Evolutionary conservation across 139 green algal species (phyloP).

Genomic region (Desmodesmus armatus): DNA sequence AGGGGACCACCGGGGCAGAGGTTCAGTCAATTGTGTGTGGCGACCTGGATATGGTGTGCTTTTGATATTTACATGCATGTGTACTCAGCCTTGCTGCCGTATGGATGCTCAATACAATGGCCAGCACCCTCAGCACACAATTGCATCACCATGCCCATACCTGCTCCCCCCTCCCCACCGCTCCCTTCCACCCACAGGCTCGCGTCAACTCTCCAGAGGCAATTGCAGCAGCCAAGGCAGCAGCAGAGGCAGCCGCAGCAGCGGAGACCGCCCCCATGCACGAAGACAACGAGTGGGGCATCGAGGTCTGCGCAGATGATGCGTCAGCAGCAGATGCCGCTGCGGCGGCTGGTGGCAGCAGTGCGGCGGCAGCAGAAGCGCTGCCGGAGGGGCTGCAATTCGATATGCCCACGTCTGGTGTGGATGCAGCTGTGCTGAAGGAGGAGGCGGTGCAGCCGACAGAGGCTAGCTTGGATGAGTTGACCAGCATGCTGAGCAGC

Average conservation of each 20-base stretch:
- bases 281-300: conserved; percentile 94
- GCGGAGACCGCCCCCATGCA: conserved; percentile 72
- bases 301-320: conserved; percentile 67
- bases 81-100: no score
- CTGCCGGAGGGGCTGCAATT: conserved; percentile 74
- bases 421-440: conserved; percentile 59
- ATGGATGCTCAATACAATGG: no score
- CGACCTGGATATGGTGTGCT: no score
- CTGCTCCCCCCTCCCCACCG: no score
- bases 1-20: no score
- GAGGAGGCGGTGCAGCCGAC: conserved; percentile 63
- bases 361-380: not conserved
- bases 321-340: not conserved
- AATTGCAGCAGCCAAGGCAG: conserved; percentile 2
- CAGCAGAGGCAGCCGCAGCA: conserved; percentile 46
- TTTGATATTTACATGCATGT: no score
- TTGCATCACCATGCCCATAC: not conserved
- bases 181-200: not conserved
- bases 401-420: conserved; percentile 56
- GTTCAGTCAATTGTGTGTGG: no score
- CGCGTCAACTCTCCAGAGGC: conserved; percentile 21
- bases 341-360: not conserved
- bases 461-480: conserved; percentile 70
- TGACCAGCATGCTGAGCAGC: conserved; percentile 77
- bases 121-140: no score